Conservation (phyloP, 139 green algal species). For the Micractinium sp. region DNA sequence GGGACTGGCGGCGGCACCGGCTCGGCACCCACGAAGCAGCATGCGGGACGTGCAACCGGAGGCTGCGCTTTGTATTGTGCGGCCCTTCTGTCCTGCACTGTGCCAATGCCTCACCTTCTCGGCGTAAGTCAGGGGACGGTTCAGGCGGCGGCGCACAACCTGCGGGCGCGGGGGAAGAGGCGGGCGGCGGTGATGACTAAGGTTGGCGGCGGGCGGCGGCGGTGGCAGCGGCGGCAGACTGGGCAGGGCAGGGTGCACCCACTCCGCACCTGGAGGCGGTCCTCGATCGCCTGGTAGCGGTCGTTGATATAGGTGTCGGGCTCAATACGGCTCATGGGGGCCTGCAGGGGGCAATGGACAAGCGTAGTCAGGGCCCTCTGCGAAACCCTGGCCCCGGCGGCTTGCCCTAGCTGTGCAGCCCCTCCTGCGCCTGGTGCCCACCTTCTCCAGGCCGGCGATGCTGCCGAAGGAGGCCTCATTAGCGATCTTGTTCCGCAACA, state of each 20-base stretch:
- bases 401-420: background rate
- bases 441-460: constrained; percentile 54
- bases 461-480: constrained; percentile 23
- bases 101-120: constrained; percentile 80
- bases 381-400: background rate
- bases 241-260: background rate
- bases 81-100: too few species aligned
- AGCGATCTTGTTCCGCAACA: constrained; percentile 21
- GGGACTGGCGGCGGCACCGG: too few species aligned
- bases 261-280: constrained; percentile 71
- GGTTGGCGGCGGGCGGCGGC: background rate
- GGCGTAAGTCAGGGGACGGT: constrained; percentile 87
- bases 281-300: constrained; percentile 88
- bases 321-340: constrained; percentile 85
- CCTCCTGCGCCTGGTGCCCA: background rate
- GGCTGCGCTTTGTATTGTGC: too few species aligned
- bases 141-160: constrained; percentile 85
- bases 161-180: constrained; percentile 47
- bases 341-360: constrained; percentile 55
- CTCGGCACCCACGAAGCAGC: too few species aligned
- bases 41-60: too few species aligned
- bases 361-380: background rate
- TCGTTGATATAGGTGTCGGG: constrained; percentile 82
- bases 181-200: constrained; percentile 2
- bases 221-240: background rate